Percentiles rank a stretch among this genome's conserved stretches.
Conservation (phyloP, 2,329 filamentous ascomycete genomes). For the Clonostachys sp. region DNA sequence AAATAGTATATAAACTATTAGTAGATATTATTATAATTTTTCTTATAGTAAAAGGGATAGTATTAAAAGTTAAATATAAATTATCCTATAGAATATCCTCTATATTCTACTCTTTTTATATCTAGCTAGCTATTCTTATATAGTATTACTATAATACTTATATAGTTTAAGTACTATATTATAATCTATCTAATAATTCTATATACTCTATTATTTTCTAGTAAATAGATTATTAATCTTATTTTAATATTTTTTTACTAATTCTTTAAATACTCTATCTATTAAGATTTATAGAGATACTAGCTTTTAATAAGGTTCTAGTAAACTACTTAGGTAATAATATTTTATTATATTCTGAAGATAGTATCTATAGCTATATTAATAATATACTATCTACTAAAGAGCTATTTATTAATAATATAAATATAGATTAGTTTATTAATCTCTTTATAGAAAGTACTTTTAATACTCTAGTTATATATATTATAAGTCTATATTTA, state of each 20-base stretch:
- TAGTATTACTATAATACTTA: background rate
- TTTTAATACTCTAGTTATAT: background rate
- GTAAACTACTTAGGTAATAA: too few relatives aligned
- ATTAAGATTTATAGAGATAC: background rate
- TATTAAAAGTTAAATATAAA: too few relatives aligned
- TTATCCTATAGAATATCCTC: too few relatives aligned
- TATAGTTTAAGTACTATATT: background rate
- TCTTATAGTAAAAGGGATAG: background rate
- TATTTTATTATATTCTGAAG: too few relatives aligned
- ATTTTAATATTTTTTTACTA: background rate
- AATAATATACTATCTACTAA: too few relatives aligned
- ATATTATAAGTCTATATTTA: too few relatives aligned
- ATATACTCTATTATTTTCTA: too few relatives aligned
- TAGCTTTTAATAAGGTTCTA: too few relatives aligned
- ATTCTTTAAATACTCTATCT: background rate
- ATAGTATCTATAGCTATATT: too few relatives aligned
- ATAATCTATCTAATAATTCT: too few relatives aligned
- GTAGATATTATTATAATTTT: background rate
- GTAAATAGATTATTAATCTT: background rate
- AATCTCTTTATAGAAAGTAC: background rate
- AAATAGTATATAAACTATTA: background rate
- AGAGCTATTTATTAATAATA: background rate
- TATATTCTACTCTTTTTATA: too few relatives aligned
- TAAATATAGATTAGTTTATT: background rate
- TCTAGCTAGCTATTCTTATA: background rate